These are phyloP conservation scores for Platismatia glauca DNA, from an alignment of 495 filamentous ascomycete species.

Conservation along the genomic window DNA sequence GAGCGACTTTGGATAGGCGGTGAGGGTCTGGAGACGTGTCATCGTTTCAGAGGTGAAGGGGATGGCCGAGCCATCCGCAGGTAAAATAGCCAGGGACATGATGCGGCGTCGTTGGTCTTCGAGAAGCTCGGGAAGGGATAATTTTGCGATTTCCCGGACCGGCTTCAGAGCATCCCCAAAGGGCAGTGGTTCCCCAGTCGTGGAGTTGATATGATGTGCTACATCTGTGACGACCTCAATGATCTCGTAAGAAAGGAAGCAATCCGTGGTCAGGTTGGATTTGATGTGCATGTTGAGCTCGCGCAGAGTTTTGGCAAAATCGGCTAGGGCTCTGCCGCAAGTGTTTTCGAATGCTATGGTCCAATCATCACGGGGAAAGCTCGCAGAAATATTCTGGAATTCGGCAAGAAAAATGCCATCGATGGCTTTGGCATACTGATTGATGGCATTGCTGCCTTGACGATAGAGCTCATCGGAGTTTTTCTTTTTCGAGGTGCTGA, in stretches of 20 bases:
- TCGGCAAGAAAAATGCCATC: slow-evolving; percentile 80
- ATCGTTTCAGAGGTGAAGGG: slow-evolving; percentile 77
- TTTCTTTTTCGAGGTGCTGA: slow-evolving; percentile 79
- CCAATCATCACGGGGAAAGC: slow-evolving; percentile 82
- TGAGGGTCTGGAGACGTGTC: slow-evolving; percentile 76
- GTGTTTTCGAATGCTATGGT: slow-evolving; percentile 66
- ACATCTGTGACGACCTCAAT: slow-evolving; percentile 81
- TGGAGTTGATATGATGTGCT: slow-evolving; percentile 66
- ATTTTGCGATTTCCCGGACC: slow-evolving; percentile 83
- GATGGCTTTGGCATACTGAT: slow-evolving; percentile 77
- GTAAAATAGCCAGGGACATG: slow-evolving; percentile 52
- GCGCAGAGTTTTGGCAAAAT: slow-evolving; percentile 75
- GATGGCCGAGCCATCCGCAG: slow-evolving; percentile 67
- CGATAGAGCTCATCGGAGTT: slow-evolving; percentile 66
- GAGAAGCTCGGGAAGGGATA: slow-evolving; percentile 71
- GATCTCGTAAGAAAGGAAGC: slow-evolving; percentile 93
- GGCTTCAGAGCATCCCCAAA: slow-evolving; percentile 81
- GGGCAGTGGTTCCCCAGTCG: slow-evolving; percentile 71
- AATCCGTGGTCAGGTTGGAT: slow-evolving; percentile 79
- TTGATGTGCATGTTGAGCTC: slow-evolving; percentile 88
- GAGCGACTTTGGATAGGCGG: slow-evolving; percentile 76
- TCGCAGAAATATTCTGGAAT: slow-evolving; percentile 73
- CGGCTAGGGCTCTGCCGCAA: slow-evolving; percentile 62
- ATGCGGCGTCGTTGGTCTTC: slow-evolving; percentile 75
- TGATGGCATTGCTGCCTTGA: slow-evolving; percentile 87